Percentiles rank a stretch among this genome's conserved stretches.
phyloP scores from a whole-genome alignment of 2,329 filamentous ascomycete genomes.

The Sporothrix brasiliensis region DNA sequence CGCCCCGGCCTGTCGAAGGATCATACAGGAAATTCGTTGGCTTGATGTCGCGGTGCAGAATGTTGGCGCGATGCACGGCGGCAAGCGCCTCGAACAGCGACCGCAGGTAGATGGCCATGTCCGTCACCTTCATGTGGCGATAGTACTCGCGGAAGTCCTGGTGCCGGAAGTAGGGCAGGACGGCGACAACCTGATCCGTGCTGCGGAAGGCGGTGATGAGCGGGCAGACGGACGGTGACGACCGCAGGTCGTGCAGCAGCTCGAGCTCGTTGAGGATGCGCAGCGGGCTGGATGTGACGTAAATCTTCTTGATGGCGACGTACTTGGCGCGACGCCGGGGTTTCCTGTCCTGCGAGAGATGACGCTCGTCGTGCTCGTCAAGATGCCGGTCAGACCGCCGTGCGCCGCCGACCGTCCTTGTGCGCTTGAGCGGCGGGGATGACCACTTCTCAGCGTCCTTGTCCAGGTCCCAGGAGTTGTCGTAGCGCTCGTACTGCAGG shows the following conservation, averaged over 20 bases:
- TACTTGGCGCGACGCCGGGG: conserved; percentile 63
- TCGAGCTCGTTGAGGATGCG: conserved; percentile 97
- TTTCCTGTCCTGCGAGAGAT: not conserved
- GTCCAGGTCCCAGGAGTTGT: conserved; percentile 84
- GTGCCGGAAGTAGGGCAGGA: conserved; percentile 94
- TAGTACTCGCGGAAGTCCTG: conserved; percentile 95
- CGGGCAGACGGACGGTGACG: conserved; percentile 84
- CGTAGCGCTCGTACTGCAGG: conserved; percentile 76
- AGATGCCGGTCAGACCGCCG: conserved; percentile 34
- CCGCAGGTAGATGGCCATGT: conserved; percentile 87
- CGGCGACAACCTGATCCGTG: conserved; percentile 91
- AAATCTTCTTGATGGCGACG: conserved; percentile 99
- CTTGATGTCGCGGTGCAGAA: conserved; percentile 94
- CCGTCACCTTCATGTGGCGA: conserved; percentile 79
- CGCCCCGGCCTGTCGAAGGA: conserved; percentile 74
- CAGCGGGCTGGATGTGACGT: conserved; percentile 91
- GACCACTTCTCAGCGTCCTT: conserved; percentile 67
- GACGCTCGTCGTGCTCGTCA: not conserved
- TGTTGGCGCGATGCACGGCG: conserved; percentile 79
- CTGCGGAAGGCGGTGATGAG: conserved; percentile 96
- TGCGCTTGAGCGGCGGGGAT: conserved; percentile 64
- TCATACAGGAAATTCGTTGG: conserved; percentile 98
- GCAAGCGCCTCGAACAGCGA: conserved; percentile 83
- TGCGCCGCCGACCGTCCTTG: conserved; percentile 45
- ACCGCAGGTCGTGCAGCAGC: conserved; percentile 81